A percentile compares a stretch with the other conserved stretches of the same genome.
These are phyloP conservation scores for Zygosaccharomyces pseudobailii DNA, from an alignment of 1,139 yeast genomes.

Conservation along the genomic window DNA sequence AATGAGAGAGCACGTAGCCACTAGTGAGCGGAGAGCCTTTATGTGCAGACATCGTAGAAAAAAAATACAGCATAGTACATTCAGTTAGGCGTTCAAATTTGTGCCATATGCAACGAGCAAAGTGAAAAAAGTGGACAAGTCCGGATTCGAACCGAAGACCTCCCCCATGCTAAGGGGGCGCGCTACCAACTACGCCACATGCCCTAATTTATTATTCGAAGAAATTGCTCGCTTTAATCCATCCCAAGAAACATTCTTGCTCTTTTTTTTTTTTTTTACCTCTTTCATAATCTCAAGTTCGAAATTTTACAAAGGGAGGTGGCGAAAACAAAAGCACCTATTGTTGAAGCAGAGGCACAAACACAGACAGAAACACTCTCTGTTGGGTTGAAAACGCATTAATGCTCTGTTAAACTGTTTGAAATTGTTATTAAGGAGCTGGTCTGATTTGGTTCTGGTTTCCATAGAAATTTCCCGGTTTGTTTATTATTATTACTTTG, in stretches of 20 bases:
- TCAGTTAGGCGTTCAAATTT: too few species aligned
- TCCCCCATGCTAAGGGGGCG: constrained; percentile 88
- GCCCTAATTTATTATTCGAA: constrained; percentile 41
- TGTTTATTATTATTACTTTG: background rate
- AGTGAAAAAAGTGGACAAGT: constrained; percentile 57
- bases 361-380: background rate
- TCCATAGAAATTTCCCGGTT: too few species aligned
- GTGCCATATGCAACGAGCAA: background rate
- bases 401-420: background rate
- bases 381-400: background rate
- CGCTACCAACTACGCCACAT: constrained; percentile 94
- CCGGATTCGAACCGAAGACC: constrained; percentile 91
- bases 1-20: too few species aligned
- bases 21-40: too few species aligned
- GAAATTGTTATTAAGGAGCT: background rate
- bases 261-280: background rate
- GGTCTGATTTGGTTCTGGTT: background rate
- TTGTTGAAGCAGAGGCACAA: background rate
- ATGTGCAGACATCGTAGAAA: too few species aligned
- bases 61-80: too few species aligned
- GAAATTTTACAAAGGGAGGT: constrained; percentile 1
- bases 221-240: background rate
- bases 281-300: background rate
- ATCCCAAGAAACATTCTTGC: background rate
- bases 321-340: constrained; percentile 1